Percentiles rank a stretch among this genome's conserved stretches.
Conservation (phyloP, 2,329 filamentous ascomycete genomes). For the Colletotrichum echinochloae region DNA sequence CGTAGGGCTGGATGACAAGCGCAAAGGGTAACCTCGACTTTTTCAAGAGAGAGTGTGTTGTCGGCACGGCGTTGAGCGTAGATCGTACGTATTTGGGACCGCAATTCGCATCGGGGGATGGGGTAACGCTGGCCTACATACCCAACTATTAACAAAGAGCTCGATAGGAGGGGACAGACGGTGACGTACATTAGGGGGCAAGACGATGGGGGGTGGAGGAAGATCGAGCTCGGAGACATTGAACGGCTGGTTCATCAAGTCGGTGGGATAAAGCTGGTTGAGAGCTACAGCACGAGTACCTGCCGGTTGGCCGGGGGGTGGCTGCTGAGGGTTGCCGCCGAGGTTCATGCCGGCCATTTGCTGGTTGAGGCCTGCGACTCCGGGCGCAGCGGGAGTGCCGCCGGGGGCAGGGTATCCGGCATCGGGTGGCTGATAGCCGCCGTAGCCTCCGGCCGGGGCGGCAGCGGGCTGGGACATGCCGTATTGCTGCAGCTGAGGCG, state of each 20-base stretch:
- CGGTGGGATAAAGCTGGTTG: constrained; percentile 92
- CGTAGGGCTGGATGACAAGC: constrained; percentile 95
- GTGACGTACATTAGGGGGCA: constrained; percentile 87
- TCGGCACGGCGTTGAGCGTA: constrained; percentile 93
- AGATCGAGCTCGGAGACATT: constrained; percentile 93
- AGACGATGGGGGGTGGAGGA: constrained; percentile 88
- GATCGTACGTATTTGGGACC: constrained; percentile 94
- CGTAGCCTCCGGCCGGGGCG: constrained; percentile 59
- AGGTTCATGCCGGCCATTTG: constrained; percentile 90
- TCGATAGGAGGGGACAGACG: neutral
- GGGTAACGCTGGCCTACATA: constrained; percentile 84
- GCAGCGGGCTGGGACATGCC: constrained; percentile 55
- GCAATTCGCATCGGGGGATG: constrained; percentile 91
- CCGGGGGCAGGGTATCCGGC: constrained; percentile 72
- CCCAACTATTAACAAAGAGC: constrained; percentile 13
- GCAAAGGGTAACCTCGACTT: constrained; percentile 97
- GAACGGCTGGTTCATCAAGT: constrained; percentile 92
- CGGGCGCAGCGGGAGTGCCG: constrained; percentile 56
- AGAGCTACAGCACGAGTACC: constrained; percentile 62
- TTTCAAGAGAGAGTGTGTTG: constrained; percentile 91
- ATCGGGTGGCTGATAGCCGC: constrained; percentile 76
- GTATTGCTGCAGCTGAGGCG: constrained; percentile 54
- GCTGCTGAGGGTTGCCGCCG: constrained; percentile 66
- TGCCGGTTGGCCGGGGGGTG: constrained; percentile 54
- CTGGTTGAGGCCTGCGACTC: constrained; percentile 80